phyloP scores from a whole-genome alignment of 495 filamentous ascomycete genomes.

The Chaetomium cochliodes region DNA sequence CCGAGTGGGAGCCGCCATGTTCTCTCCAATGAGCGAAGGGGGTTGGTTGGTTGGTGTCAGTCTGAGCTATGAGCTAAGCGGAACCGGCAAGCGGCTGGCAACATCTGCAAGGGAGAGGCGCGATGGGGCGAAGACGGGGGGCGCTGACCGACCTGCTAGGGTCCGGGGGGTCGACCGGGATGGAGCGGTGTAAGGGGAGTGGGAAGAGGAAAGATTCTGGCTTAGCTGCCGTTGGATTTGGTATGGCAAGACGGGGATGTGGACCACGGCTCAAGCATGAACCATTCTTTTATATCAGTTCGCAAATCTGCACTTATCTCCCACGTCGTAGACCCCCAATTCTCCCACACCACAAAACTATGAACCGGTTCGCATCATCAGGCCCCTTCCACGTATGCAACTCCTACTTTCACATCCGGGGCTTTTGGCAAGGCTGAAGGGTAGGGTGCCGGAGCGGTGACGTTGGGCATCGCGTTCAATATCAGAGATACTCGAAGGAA shows the following conservation, averaged over 20 bases:
- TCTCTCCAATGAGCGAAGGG: not conserved
- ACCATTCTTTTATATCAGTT: not conserved
- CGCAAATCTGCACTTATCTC: not conserved
- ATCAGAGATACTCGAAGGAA: not conserved
- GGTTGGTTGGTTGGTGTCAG: not conserved
- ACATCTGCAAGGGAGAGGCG: slow-evolving; percentile 6
- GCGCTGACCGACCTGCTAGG: not conserved
- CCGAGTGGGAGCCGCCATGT: not conserved
- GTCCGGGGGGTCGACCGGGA: not conserved
- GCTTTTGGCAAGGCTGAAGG: not conserved
- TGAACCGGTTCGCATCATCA: not conserved
- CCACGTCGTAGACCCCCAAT: not conserved
- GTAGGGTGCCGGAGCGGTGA: not conserved
- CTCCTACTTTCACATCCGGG: not conserved
- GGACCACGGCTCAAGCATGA: not conserved
- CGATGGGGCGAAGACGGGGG: not conserved
- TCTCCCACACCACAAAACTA: not conserved
- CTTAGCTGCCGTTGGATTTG: not conserved
- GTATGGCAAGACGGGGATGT: not conserved
- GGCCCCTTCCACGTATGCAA: not conserved
- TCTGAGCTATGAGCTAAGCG: not conserved
- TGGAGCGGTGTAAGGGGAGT: not conserved
- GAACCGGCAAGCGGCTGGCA: not conserved
- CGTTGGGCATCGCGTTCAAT: not conserved
- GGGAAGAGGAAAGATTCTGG: not conserved